A percentile compares a stretch with the other conserved stretches of the same genome.
phyloP scores from a whole-genome alignment of 2,329 filamentous ascomycete species.

The Fusarium sp. region DNA sequence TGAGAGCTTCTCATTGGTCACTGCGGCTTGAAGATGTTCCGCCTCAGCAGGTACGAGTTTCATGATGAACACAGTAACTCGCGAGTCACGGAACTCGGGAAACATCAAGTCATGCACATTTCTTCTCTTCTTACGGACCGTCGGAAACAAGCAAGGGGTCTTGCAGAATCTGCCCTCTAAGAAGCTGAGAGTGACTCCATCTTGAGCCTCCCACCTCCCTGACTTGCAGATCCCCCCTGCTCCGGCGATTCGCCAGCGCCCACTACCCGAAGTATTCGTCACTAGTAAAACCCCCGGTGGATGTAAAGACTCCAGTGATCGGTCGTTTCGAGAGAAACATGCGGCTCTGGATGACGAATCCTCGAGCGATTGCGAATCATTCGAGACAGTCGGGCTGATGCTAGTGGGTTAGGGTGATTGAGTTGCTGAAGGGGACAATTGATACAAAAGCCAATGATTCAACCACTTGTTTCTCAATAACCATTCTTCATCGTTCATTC shows the following conservation, averaged over 20 bases:
- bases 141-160: not conserved
- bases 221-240: constrained; percentile 16
- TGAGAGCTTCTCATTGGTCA: constrained; percentile 5
- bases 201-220: not conserved
- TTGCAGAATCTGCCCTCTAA: not conserved
- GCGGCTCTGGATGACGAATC: constrained; percentile 3
- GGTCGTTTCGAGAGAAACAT: not conserved
- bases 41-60: not conserved
- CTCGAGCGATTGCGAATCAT: not conserved
- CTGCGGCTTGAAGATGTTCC: constrained; percentile 4
- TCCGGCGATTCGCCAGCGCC: not conserved
- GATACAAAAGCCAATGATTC: not conserved
- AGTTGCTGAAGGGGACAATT: not conserved
- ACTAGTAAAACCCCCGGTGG: constrained; percentile 2
- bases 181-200: not conserved
- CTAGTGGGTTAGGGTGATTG: not conserved
- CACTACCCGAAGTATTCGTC: constrained; percentile 4
- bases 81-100: not conserved
- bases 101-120: not conserved
- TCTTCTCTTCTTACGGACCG: not conserved
- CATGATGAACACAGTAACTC: not conserved
- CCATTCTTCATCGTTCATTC: not conserved
- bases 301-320: not conserved
- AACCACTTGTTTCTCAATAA: not conserved
- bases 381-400: not conserved